Base-by-base conservation (phyloP, 2,329 filamentous ascomycete species). In the Pseudocercospora pini-densiflorae region DNA sequence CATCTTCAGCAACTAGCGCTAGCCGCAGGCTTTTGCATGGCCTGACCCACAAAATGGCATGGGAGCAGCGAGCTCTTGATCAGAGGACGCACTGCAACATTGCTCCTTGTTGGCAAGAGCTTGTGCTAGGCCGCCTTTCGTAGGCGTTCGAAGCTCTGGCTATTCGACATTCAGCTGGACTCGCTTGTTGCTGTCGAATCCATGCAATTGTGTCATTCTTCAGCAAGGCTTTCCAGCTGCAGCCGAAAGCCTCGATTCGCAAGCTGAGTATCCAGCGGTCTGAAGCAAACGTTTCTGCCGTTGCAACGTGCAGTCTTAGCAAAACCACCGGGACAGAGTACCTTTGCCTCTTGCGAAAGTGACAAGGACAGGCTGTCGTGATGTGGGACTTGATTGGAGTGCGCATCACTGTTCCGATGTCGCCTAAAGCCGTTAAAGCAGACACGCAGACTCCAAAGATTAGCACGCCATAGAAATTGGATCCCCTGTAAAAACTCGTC, bases 1-100 rank as follows among this genome's bases (percentile, higher is more conserved):
- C 6, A 58, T 31, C 55, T 58, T 58, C 19, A 36, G 55, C 31
- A 58, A 33, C 55, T 43, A 58, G 55, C 24, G 21, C 54, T 58
- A 33, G 54, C 54, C 27, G 29, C 54, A 58, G 54, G 31, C 54
- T 21, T 21, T 21, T 58, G 29, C 54, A 33, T 21, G 29, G 51
- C n/a, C 54, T 19, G 29, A 23, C 31, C 31, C 27, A 21, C n/a
- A 21, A 23, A 27, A 58, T 21, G 53, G 14, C n/a, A 36, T 21
- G 29, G 53, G 16, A n/a, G 21, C 16, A 54, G 23, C 49, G 24
- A 54, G 49, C 19, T 16, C 23, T 24, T 27, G 19, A n/a, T 23
- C 19, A 54, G 49, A 29, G 9, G 24, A 21, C 19, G 23, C 23
- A 40, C 47, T n/a, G 47, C 47, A 51, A 21, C 47, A 51, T 21